Percentiles rank a stretch among this genome's conserved stretches.
Evolutionary conservation across 2,329 filamentous ascomycete genomes (phyloP).

Genomic region (Corniculantispora saksenae): DNA sequence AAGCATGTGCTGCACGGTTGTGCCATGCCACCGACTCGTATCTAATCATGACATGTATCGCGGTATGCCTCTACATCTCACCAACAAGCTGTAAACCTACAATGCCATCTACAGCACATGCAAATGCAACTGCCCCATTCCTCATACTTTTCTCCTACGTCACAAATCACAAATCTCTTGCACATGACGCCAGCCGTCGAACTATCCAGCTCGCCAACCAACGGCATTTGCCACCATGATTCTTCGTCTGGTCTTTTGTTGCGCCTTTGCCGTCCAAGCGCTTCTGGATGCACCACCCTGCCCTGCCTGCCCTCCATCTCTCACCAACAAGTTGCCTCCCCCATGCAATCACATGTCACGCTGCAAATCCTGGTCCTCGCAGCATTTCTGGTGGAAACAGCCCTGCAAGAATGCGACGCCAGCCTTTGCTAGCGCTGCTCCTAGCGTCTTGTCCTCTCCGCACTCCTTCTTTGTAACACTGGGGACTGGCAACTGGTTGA

Average conservation of each 20-base stretch:
- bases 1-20: not conserved
- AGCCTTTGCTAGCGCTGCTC: not conserved
- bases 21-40: too few relatives aligned
- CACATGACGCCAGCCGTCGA: not conserved
- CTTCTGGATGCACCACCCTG: too few relatives aligned
- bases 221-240: not conserved
- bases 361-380: not conserved
- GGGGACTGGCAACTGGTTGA: too few relatives aligned
- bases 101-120: not conserved
- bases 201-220: not conserved
- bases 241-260: not conserved
- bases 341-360: constrained; percentile 6
- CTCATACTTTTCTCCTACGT: not conserved
- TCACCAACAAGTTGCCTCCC: not conserved
- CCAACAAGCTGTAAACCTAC: not conserved
- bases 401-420: not conserved
- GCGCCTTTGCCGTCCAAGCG: not conserved
- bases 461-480: too few relatives aligned
- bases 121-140: not conserved
- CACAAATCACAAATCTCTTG: not conserved
- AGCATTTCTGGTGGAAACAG: not conserved
- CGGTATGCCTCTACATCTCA: too few relatives aligned
- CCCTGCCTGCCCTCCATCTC: too few relatives aligned
- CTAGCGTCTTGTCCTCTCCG: not conserved
- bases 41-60: too few relatives aligned